Conservation (phyloP, 305 asterid species). For the Fraxinus xanthoxyloides region DNA sequence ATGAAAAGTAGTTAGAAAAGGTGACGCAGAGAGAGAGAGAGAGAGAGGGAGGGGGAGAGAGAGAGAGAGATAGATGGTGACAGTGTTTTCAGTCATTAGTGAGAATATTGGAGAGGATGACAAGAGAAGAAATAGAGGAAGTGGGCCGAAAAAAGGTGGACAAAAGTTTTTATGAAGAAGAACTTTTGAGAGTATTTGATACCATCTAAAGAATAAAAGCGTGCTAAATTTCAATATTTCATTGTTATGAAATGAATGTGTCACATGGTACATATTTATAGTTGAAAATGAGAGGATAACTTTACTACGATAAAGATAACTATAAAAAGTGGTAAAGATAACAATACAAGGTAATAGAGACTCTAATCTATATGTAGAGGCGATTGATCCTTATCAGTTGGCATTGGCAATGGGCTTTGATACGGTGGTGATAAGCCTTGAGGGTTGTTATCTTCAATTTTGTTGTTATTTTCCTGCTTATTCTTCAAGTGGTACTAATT, state of each 20-base stretch:
- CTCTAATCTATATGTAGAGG: neutral
- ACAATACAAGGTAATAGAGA: neutral
- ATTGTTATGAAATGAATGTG: neutral
- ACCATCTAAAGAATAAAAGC: neutral
- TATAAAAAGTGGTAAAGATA: neutral
- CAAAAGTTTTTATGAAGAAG: neutral
- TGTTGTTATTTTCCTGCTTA: neutral
- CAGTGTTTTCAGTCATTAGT: too few species aligned
- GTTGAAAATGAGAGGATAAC: neutral
- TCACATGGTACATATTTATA: neutral
- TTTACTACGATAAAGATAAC: neutral
- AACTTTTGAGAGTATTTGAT: neutral
- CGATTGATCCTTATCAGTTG: neutral
- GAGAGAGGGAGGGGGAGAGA: too few species aligned
- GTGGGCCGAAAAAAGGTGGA: neutral
- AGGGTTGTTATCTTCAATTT: neutral
- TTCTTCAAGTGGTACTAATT: neutral
- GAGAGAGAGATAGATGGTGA: neutral
- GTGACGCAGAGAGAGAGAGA: neutral
- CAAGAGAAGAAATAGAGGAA: neutral
- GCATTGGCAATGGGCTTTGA: neutral
- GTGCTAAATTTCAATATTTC: neutral
- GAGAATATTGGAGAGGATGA: neutral
- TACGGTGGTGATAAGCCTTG: neutral
- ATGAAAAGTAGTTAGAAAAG: neutral